Conservation (phyloP, 768 basidiomycete species). For the Lentinula detonsa region DNA sequence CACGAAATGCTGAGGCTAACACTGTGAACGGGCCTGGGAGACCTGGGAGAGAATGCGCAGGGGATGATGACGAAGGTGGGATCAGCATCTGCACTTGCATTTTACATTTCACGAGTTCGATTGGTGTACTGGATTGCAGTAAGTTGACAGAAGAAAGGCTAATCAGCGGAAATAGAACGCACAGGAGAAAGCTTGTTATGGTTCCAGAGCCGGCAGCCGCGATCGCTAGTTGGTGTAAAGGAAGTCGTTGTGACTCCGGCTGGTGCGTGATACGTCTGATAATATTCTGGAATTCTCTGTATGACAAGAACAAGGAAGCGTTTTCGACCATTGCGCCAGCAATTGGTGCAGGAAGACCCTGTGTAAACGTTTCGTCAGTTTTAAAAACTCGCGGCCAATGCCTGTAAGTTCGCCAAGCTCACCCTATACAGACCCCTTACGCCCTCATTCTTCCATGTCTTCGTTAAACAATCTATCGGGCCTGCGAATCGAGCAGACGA, state of each 20-base stretch:
- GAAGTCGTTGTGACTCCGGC: slow-evolving; percentile 37
- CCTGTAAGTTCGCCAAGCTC: slow-evolving; percentile 18
- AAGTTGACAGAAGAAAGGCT: neutral
- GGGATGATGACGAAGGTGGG: slow-evolving; percentile 11
- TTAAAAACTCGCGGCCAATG: neutral
- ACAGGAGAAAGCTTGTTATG: slow-evolving; percentile 86
- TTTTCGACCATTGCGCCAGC: slow-evolving; percentile 94
- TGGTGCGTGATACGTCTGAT: slow-evolving; percentile 39
- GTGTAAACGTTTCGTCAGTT: neutral
- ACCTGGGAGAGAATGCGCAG: slow-evolving; percentile 45
- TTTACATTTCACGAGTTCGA: slow-evolving; percentile 87
- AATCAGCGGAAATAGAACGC: slow-evolving; percentile 21
- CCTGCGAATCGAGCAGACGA: slow-evolving; percentile 65
- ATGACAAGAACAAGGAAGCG: slow-evolving; percentile 82
- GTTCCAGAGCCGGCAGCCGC: slow-evolving; percentile 88
- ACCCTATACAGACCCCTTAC: slow-evolving; percentile 84
- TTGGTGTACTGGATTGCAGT: slow-evolving; percentile 54
- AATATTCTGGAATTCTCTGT: slow-evolving; percentile 68
- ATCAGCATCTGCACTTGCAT: slow-evolving; percentile 88
- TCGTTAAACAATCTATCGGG: slow-evolving; percentile 80
- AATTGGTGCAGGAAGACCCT: slow-evolving; percentile 94
- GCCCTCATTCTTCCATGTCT: slow-evolving; percentile 82
- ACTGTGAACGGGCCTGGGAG: slow-evolving; percentile 70
- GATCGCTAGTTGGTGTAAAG: slow-evolving; percentile 64
- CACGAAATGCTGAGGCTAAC: slow-evolving; percentile 48